Percentiles rank a stretch among this genome's conserved stretches.
Conservation (phyloP, 1,139 yeast genomes). For the Oligophagozyma castellii region DNA sequence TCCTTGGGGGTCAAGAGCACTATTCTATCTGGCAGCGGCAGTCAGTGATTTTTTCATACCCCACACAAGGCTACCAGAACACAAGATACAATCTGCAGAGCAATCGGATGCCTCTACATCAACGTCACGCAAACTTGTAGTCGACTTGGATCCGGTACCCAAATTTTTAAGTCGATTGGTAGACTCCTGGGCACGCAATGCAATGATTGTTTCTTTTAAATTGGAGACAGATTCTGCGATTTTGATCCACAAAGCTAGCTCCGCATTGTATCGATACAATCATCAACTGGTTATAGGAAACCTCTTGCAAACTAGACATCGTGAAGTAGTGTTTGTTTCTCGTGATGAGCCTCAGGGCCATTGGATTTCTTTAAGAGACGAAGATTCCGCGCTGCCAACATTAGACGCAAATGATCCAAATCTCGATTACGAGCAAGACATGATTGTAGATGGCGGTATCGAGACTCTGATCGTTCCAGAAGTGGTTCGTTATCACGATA, state of each 20-base stretch:
- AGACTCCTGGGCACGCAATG: conserved; percentile 88
- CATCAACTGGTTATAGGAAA: conserved; percentile 96
- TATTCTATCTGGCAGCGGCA: conserved; percentile 91
- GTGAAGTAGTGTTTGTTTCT: conserved; percentile 76
- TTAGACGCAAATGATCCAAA: too few species aligned
- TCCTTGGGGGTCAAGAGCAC: conserved; percentile 36
- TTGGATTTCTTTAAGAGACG: conserved; percentile 40
- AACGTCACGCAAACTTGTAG: conserved; percentile 51
- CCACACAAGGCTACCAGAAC: conserved; percentile 71
- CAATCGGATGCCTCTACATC: conserved; percentile 15
- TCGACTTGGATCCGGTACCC: conserved; percentile 90
- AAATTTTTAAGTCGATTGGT: conserved; percentile 80
- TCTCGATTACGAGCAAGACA: conserved; percentile 22
- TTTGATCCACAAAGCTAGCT: conserved; percentile 58
- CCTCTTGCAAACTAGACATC: conserved; percentile 74
- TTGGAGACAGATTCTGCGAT: conserved; percentile 75
- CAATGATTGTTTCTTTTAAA: conserved; percentile 91
- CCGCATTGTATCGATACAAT: conserved; percentile 70
- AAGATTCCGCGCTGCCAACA: conserved; percentile 31
- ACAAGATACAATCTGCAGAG: conserved; percentile 79
- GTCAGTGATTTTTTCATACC: conserved; percentile 95
- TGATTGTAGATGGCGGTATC: conserved; percentile 4
- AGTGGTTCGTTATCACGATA: conserved; percentile 46
- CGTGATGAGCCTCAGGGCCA: conserved; percentile 26
- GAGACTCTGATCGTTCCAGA: conserved; percentile 56